A percentile compares a stretch with the other conserved stretches of the same genome.
Evolutionary conservation across 805 yeast genomes (phyloP).

Genomic region (Lachancea quebecensis): DNA sequence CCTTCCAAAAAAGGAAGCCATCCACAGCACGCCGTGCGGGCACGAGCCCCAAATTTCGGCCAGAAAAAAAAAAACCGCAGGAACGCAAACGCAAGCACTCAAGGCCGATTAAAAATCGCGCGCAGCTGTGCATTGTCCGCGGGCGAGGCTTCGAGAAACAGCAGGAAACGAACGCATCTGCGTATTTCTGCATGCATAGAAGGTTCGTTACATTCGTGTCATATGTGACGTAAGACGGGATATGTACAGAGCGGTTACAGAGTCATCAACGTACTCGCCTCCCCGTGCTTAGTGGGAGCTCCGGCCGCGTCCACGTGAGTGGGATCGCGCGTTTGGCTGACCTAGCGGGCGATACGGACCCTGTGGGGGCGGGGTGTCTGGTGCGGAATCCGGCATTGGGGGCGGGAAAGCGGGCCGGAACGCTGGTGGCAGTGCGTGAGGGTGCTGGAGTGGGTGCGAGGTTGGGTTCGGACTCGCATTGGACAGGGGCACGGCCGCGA

Average conservation of each 20-base stretch:
- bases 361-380: not conserved
- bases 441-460: not conserved
- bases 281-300: not conserved
- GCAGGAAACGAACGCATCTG: not conserved
- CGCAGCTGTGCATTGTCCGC: no score
- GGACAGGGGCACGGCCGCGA: not conserved
- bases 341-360: not conserved
- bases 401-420: constrained; percentile 4
- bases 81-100: no score
- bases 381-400: not conserved
- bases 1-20: no score
- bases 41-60: no score
- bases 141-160: not conserved
- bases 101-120: no score
- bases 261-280: not conserved
- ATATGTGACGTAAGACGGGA: not conserved
- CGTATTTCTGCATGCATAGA: not conserved
- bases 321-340: not conserved
- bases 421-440: not conserved
- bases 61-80: no score
- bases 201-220: not conserved
- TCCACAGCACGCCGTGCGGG: no score
- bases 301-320: not conserved
- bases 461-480: not conserved
- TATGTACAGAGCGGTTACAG: not conserved